Percentiles rank a stretch among this genome's conserved stretches.
Evolutionary conservation across 345 rosid genomes (phyloP).

Genomic region (Pelargonium nanum): DNA sequence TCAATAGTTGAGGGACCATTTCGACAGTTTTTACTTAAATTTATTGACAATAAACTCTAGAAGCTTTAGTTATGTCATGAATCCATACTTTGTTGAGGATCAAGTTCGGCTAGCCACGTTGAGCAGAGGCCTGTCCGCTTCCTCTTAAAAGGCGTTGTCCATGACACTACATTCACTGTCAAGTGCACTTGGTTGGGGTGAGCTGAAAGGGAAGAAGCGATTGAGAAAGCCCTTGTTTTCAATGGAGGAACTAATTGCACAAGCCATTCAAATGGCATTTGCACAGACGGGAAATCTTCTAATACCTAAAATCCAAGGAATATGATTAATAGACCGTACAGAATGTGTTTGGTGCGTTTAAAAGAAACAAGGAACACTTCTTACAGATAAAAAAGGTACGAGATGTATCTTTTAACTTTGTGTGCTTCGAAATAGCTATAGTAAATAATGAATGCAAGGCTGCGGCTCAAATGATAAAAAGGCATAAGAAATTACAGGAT

Average conservation of each 20-base stretch:
- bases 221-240: constrained; percentile 78
- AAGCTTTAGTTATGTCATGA: constrained; percentile 3
- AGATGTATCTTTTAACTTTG: too few relatives aligned
- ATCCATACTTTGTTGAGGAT: constrained; percentile 51
- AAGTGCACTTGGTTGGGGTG: constrained; percentile 80
- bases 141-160: constrained; percentile 85
- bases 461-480: constrained; percentile 5
- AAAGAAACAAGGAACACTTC: too few relatives aligned
- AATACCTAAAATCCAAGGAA: constrained; percentile 42
- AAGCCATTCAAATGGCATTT: constrained; percentile 88
- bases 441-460: too few relatives aligned
- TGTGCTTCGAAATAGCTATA: too few relatives aligned
- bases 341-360: too few relatives aligned
- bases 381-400: too few relatives aligned
- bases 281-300: constrained; percentile 90
- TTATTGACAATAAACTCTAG: background rate
- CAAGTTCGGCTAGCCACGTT: constrained; percentile 67
- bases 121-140: constrained; percentile 76
- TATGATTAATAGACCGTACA: constrained; percentile 5
- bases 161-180: constrained; percentile 70
- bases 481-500: too few relatives aligned
- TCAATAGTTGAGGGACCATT: too few relatives aligned
- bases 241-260: constrained; percentile 84
- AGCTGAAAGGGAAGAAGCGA: constrained; percentile 73
- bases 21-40: too few relatives aligned